Conservation (phyloP, 345 rosid species). For the Viola odorata region DNA sequence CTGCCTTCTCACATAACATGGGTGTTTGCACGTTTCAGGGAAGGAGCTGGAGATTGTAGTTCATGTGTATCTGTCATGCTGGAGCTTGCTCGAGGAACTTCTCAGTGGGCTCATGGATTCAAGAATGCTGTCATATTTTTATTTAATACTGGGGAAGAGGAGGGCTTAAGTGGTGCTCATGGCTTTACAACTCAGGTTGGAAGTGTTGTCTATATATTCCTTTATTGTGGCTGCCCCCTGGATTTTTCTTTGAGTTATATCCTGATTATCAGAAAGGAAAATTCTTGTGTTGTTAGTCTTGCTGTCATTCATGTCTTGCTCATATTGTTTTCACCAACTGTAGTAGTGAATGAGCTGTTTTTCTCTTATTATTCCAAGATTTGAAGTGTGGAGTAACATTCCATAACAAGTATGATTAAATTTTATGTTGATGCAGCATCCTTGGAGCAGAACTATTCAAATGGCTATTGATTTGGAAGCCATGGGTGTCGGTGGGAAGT, state of each 20-base stretch:
- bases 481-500: slow-evolving; percentile 93
- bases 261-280: no score
- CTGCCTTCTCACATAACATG: background rate
- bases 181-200: slow-evolving; percentile 93
- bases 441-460: slow-evolving; percentile 70
- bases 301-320: no score
- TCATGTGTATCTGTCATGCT: slow-evolving; percentile 93
- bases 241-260: no score
- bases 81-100: slow-evolving; percentile 89
- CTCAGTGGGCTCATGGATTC: slow-evolving; percentile 94
- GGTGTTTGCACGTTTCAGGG: slow-evolving; percentile 42
- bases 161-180: slow-evolving; percentile 96
- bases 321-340: no score
- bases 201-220: slow-evolving; percentile 3
- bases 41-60: slow-evolving; percentile 97
- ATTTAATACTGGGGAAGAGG: slow-evolving; percentile 93
- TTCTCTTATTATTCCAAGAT: no score
- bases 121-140: slow-evolving; percentile 81
- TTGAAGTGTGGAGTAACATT: no score
- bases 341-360: no score
- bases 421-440: slow-evolving; percentile 57
- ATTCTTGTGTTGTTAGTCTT: no score
- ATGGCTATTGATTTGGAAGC: slow-evolving; percentile 92
- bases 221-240: no score
- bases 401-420: background rate